Percentiles rank a stretch among this genome's conserved stretches.
These are phyloP conservation scores for Fusarium paranaense DNA, from an alignment of 2,329 filamentous ascomycete genomes.

Conservation along the genomic window DNA sequence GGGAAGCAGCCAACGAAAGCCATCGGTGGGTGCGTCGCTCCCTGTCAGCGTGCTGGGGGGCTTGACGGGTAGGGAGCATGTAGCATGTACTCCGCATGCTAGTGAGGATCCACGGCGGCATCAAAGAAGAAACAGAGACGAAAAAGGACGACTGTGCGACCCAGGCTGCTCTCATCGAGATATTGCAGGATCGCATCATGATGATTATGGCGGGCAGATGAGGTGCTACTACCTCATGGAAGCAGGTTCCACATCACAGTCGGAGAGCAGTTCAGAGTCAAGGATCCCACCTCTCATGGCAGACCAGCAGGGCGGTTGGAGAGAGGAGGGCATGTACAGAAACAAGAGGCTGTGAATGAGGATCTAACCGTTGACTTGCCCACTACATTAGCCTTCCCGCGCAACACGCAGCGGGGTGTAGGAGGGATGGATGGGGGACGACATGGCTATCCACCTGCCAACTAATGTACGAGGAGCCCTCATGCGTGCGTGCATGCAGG, in stretches of 20 bases:
- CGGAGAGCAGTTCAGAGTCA: neutral
- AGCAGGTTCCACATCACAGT: constrained; percentile 17
- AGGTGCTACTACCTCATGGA: constrained; percentile 19
- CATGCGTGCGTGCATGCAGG: constrained; percentile 40
- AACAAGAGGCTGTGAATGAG: constrained; percentile 28
- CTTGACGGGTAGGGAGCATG: constrained; percentile 31
- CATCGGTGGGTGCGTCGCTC: constrained; percentile 36
- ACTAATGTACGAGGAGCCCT: constrained; percentile 42
- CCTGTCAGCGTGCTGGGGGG: constrained; percentile 38
- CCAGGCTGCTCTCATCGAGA: constrained; percentile 37
- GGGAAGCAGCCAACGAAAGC: constrained; percentile 39
- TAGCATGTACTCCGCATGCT: constrained; percentile 44
- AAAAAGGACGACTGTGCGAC: constrained; percentile 32
- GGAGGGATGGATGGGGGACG: constrained; percentile 31
- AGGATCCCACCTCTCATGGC: neutral
- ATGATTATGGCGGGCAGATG: constrained; percentile 20
- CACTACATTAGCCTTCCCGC: constrained; percentile 50
- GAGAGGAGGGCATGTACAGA: neutral
- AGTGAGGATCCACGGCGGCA: constrained; percentile 38
- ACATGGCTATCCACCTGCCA: constrained; percentile 42
- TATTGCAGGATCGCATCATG: constrained; percentile 44
- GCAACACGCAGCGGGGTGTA: constrained; percentile 43
- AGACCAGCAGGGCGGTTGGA: neutral
- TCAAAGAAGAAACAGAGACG: constrained; percentile 28
- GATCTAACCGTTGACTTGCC: constrained; percentile 39